A percentile compares a stretch with the other conserved stretches of the same genome.
These are phyloP conservation scores for Syzygium syzygioides DNA, from an alignment of 441 rosid genomes.

Conservation along the genomic window DNA sequence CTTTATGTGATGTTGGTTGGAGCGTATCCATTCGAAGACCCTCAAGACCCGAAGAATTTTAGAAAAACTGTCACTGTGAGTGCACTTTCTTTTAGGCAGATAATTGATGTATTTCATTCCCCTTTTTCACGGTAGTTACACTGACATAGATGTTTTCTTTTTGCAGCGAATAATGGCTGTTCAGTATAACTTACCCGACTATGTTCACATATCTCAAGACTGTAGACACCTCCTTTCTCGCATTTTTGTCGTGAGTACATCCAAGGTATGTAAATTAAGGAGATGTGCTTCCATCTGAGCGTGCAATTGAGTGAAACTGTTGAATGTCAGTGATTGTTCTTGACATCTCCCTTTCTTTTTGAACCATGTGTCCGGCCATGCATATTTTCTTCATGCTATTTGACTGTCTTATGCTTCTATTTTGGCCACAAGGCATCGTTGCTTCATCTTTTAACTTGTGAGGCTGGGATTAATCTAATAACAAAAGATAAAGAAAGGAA, in stretches of 20 bases:
- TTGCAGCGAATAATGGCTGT: constrained; percentile 3
- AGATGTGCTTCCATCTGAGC: neutral
- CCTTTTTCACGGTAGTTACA: too few relatives aligned
- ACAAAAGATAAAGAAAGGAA: neutral
- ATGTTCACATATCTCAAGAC: constrained; percentile 1
- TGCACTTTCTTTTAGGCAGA: neutral
- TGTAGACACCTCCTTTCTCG: neutral
- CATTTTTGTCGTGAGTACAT: neutral
- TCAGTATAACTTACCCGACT: neutral
- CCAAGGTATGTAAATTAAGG: neutral
- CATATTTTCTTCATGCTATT: neutral
- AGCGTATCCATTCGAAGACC: constrained; percentile 6
- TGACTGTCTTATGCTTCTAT: neutral
- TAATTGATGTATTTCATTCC: neutral
- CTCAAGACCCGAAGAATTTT: constrained; percentile 6
- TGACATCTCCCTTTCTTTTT: neutral
- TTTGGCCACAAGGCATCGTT: neutral
- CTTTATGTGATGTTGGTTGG: constrained; percentile 10
- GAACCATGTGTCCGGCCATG: neutral
- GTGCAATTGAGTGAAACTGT: neutral
- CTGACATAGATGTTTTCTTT: neutral
- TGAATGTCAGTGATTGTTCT: neutral
- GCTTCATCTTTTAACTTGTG: neutral
- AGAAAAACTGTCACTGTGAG: constrained; percentile 5
- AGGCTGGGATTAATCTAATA: neutral